A percentile compares a stretch with the other conserved stretches of the same genome.
Conservation (phyloP, 495 filamentous ascomycete genomes). For the Wilcoxina mikolae region DNA sequence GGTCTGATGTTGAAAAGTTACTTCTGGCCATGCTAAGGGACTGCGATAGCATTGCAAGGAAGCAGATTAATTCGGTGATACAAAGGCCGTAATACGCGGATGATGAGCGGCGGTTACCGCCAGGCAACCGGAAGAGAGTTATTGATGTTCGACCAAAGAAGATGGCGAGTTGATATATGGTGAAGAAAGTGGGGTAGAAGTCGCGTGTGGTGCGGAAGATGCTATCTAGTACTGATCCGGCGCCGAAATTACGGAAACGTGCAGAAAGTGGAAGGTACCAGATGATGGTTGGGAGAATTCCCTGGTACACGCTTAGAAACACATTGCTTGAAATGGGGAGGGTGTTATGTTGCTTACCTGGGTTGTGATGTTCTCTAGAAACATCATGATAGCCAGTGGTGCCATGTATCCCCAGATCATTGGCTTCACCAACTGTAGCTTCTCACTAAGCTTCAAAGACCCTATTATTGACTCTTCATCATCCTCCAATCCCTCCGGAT, state of each 20-base stretch:
- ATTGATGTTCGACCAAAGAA: constrained; percentile 21
- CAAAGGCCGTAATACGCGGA: constrained; percentile 19
- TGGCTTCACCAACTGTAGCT: constrained; percentile 15
- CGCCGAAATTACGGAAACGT: neutral
- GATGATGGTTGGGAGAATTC: constrained; percentile 20
- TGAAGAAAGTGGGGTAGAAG: constrained; percentile 24
- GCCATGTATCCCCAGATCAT: constrained; percentile 19
- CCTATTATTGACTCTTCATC: constrained; percentile 10
- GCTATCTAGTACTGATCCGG: neutral
- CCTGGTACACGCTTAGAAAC: too few relatives aligned
- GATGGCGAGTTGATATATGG: constrained; percentile 16
- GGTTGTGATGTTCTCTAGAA: constrained; percentile 21
- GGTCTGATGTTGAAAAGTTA: neutral
- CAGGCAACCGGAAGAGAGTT: constrained; percentile 18
- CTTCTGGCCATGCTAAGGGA: constrained; percentile 9
- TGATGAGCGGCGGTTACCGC: constrained; percentile 11
- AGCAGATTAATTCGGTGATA: constrained; percentile 9
- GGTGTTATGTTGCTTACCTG: constrained; percentile 3
- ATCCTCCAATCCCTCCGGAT: neutral
- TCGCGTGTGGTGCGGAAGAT: constrained; percentile 14
- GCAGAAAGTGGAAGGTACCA: constrained; percentile 11
- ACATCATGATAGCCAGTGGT: constrained; percentile 17
- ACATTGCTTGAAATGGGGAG: neutral
- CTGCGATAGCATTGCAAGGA: constrained; percentile 14
- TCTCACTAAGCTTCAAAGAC: constrained; percentile 12